Percentiles rank a stretch among this genome's conserved stretches.
These are phyloP conservation scores for Globisporangium nodosum DNA, from an alignment of 352 stramenopile genomes.

Conservation along the genomic window DNA sequence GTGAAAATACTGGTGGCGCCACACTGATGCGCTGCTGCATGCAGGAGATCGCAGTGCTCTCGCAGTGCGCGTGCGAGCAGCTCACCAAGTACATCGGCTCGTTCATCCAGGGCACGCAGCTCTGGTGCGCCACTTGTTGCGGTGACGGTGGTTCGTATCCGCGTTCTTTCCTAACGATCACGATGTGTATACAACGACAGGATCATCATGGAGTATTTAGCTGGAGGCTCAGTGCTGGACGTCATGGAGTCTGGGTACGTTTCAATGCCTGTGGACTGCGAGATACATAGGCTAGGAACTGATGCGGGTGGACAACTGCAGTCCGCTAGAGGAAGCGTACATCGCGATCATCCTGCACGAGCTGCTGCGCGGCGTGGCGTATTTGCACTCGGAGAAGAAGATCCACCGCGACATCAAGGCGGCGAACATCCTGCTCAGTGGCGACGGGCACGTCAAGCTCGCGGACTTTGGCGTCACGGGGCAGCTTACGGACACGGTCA, in stretches of 20 bases:
- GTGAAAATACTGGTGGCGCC: too few species aligned
- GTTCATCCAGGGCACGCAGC: constrained; percentile 77
- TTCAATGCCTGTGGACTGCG: background rate
- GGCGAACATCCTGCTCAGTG: constrained; percentile 76
- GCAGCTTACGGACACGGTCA: constrained; percentile 96
- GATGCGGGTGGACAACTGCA: constrained; percentile 8
- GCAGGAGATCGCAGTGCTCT: constrained; percentile 88
- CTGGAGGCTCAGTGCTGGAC: constrained; percentile 88
- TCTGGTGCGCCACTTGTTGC: constrained; percentile 36
- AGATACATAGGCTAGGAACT: background rate
- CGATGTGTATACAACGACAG: constrained; percentile 19
- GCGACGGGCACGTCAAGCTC: constrained; percentile 75
- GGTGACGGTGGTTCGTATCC: background rate
- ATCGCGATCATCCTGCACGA: constrained; percentile 83
- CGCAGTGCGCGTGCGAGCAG: constrained; percentile 85
- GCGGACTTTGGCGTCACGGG: constrained; percentile 88
- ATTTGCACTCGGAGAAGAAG: constrained; percentile 80
- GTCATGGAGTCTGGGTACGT: constrained; percentile 67
- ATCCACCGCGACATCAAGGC: constrained; percentile 85
- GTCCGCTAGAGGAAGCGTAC: constrained; percentile 69
- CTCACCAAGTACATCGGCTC: constrained; percentile 88
- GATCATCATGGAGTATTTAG: constrained; percentile 95
- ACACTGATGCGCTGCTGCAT: background rate
- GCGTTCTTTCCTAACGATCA: background rate
- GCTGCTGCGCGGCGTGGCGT: constrained; percentile 61